Percentiles rank a stretch among this genome's conserved stretches.
Conservation (phyloP, 1,139 yeast genomes). For the Yamadazyma epiphylla region DNA sequence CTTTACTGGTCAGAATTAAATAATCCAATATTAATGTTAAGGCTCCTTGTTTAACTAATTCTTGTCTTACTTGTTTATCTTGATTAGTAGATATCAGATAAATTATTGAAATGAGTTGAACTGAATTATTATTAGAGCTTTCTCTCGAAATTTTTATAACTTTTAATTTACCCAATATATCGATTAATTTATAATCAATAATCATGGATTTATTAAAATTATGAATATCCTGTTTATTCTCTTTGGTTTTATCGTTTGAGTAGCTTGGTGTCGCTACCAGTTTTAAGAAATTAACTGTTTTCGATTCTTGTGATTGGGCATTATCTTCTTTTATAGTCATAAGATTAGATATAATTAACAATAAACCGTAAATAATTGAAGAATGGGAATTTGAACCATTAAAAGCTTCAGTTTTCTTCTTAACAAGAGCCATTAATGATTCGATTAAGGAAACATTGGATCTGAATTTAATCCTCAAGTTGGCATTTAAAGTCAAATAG, state of each 20-base stretch:
- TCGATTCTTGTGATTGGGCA: conserved; percentile 11
- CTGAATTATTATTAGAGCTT: conserved; percentile 7
- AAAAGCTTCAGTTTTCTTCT: conserved; percentile 5
- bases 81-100: conserved; percentile 24
- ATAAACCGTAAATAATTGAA: conserved; percentile 30
- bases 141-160: conserved; percentile 11
- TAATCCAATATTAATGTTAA: conserved; percentile 34
- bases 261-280: conserved; percentile 28
- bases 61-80: conserved; percentile 23
- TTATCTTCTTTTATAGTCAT: conserved; percentile 22
- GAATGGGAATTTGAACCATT: conserved; percentile 10
- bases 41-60: conserved; percentile 46
- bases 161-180: conserved; percentile 23
- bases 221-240: conserved; percentile 22
- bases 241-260: conserved; percentile 16
- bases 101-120: conserved; percentile 21
- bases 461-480: conserved; percentile 29
- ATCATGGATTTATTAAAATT: conserved; percentile 30
- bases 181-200: conserved; percentile 22
- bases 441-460: conserved; percentile 27
- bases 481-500: conserved; percentile 36
- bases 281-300: conserved; percentile 28
- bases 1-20: conserved; percentile 29
- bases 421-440: conserved; percentile 12
- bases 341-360: conserved; percentile 36